Percentiles rank a stretch among this genome's conserved stretches.
These are phyloP conservation scores for Lasiosphaeriaceae sp. DNA, from an alignment of 495 filamentous ascomycete genomes.

Conservation along the genomic window DNA sequence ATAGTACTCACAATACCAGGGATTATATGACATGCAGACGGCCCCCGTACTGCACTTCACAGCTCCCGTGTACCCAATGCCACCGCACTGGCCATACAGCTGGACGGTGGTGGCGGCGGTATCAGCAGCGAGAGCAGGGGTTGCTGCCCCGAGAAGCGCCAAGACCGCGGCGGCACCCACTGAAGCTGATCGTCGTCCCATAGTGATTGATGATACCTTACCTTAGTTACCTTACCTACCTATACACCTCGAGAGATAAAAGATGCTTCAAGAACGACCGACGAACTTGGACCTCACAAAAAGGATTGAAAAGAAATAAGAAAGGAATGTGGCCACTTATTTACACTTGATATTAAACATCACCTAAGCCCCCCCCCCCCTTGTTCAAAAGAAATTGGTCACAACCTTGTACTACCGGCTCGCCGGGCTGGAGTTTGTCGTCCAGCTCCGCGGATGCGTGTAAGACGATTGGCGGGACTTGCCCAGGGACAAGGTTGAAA, in stretches of 20 bases:
- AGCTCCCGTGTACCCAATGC: constrained; percentile 14
- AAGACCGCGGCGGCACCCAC: not conserved
- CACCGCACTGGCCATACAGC: constrained; percentile 19
- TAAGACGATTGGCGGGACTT: constrained; percentile 29
- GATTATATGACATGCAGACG: constrained; percentile 16
- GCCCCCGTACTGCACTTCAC: constrained; percentile 11
- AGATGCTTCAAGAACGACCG: too few species aligned
- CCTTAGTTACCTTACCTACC: not conserved
- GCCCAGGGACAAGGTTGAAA: too few species aligned
- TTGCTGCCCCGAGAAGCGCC: constrained; percentile 12
- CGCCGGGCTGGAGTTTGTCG: constrained; percentile 9
- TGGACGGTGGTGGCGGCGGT: constrained; percentile 1
- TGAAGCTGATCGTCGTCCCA: not conserved
- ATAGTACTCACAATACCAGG: constrained; percentile 17
- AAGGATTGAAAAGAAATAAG: too few species aligned
- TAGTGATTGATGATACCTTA: too few species aligned
- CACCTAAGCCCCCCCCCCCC: too few species aligned
- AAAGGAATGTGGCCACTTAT: too few species aligned
- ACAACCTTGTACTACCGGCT: constrained; percentile 7
- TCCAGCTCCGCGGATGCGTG: constrained; percentile 1
- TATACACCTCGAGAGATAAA: too few species aligned
- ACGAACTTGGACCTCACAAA: too few species aligned
- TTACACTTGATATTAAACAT: too few species aligned
- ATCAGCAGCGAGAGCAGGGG: constrained; percentile 1
- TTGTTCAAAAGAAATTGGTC: too few species aligned